Percentiles rank a stretch among this genome's conserved stretches.
Evolutionary conservation across 148 eudicot species (phyloP).

Genomic region (Drosera capensis): DNA sequence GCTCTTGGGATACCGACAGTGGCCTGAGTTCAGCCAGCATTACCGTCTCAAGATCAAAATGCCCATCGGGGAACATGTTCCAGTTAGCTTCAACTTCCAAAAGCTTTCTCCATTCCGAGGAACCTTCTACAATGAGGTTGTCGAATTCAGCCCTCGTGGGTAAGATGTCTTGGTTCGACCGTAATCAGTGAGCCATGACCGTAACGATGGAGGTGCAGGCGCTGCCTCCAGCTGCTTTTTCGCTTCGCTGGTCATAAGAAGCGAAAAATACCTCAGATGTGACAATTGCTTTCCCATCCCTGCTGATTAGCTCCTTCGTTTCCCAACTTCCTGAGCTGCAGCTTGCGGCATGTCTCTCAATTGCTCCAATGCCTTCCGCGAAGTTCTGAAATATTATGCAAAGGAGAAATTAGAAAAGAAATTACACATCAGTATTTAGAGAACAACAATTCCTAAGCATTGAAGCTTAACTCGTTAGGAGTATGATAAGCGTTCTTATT

Average conservation of each 20-base stretch:
- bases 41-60: conserved; percentile 77
- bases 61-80: conserved; percentile 64
- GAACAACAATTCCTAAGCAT: too few species aligned
- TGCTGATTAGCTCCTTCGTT: conserved; percentile 24
- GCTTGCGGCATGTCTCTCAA: conserved; percentile 9
- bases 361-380: not conserved
- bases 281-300: conserved; percentile 45
- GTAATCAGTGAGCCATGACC: conserved; percentile 77
- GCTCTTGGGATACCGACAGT: conserved; percentile 32
- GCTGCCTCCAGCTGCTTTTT: conserved; percentile 71
- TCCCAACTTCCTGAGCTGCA: conserved; percentile 22
- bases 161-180: conserved; percentile 41
- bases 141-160: conserved; percentile 67
- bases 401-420: too few species aligned
- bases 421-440: too few species aligned
- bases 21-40: conserved; percentile 48
- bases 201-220: conserved; percentile 79
- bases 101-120: conserved; percentile 64
- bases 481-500: too few species aligned
- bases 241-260: conserved; percentile 73
- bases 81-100: conserved; percentile 35
- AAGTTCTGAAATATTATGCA: not conserved
- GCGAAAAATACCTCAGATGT: conserved; percentile 54
- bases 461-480: too few species aligned
- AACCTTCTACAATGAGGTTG: conserved; percentile 62